Conservation (phyloP, 805 yeast species). For the Wickerhamiella galacta region DNA sequence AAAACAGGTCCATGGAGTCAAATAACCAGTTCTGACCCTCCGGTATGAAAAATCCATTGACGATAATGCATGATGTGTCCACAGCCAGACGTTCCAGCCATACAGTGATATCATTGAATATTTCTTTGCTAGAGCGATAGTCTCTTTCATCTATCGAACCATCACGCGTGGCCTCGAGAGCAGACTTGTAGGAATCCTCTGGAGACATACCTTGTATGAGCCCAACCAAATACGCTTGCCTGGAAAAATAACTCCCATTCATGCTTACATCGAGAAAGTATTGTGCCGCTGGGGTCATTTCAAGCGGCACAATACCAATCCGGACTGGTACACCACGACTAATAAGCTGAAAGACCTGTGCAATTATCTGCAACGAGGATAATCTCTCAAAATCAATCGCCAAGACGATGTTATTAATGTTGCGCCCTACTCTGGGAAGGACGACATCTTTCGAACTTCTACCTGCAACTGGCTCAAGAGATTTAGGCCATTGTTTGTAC, state of each 20-base stretch:
- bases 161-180: conserved; percentile 5
- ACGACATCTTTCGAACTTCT: conserved; percentile 41
- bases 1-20: conserved; percentile 17
- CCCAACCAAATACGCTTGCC: conserved; percentile 10
- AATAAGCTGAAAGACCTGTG: conserved; percentile 16
- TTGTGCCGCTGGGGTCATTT: conserved; percentile 12
- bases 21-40: conserved; percentile 15
- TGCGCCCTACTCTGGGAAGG: conserved; percentile 37
- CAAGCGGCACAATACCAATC: conserved; percentile 64
- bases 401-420: conserved; percentile 59
- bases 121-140: conserved; percentile 3
- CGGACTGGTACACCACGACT: conserved; percentile 54
- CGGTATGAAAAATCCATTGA: conserved; percentile 37
- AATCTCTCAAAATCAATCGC: conserved; percentile 42
- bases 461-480: conserved; percentile 33
- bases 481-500: conserved; percentile 31
- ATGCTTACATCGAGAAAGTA: conserved; percentile 11
- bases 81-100: conserved; percentile 25
- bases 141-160: conserved; percentile 1
- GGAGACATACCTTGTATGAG: conserved; percentile 9
- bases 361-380: conserved; percentile 35
- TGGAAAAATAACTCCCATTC: conserved; percentile 8
- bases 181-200: conserved; percentile 8
- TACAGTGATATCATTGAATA: conserved; percentile 7
- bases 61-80: conserved; percentile 35